Percentiles rank a stretch among this genome's conserved stretches.
phyloP scores from a whole-genome alignment of 768 basidiomycete species.

The Phaeotremella fagi region DNA sequence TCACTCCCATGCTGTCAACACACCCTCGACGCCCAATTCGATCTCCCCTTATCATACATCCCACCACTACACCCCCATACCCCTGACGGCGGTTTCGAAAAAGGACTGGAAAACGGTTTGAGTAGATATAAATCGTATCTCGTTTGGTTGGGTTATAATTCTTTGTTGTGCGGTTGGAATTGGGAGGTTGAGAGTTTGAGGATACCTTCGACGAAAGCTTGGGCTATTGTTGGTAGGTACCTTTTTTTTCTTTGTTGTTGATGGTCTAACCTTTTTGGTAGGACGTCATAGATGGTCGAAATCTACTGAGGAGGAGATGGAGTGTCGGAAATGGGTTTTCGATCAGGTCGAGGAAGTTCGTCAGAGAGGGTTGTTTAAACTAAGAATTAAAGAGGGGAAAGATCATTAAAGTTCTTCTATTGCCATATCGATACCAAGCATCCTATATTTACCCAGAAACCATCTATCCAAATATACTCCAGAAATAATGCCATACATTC shows the following conservation, averaged over 20 bases:
- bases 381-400: constrained; percentile 48
- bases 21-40: constrained; percentile 68
- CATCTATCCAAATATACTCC: too few species aligned
- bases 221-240: constrained; percentile 77
- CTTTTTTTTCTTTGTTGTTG: background rate
- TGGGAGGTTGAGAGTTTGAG: constrained; percentile 79
- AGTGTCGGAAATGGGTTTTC: constrained; percentile 51
- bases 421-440: too few species aligned
- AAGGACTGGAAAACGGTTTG: constrained; percentile 53
- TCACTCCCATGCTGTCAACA: constrained; percentile 75
- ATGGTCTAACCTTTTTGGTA: constrained; percentile 26
- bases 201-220: constrained; percentile 90
- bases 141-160: constrained; percentile 75
- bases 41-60: constrained; percentile 12
- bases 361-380: constrained; percentile 63
- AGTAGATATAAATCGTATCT: constrained; percentile 74
- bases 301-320: constrained; percentile 42
- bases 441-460: too few species aligned
- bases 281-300: constrained; percentile 47
- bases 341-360: constrained; percentile 58
- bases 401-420: too few species aligned
- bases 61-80: constrained; percentile 37
- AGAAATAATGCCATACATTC: background rate
- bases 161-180: constrained; percentile 72
- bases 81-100: constrained; percentile 44